Base-by-base conservation (phyloP, 345 rosid species). In the Pelargonium nanum region DNA sequence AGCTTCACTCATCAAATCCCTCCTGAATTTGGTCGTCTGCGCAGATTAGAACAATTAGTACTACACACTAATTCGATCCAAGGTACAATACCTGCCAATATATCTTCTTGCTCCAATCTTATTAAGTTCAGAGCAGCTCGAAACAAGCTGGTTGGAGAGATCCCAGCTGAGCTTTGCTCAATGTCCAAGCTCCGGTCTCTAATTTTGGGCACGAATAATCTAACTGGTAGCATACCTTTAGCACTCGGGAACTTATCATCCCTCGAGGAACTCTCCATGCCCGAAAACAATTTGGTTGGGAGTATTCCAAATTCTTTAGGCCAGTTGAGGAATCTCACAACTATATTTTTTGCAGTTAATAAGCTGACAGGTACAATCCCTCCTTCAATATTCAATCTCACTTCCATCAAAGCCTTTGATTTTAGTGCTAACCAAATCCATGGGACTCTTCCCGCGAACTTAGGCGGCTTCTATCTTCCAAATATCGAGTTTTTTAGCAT, bases 321-420 rank as follows among this genome's bases (percentile, higher is more conserved):
- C 20, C 66, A 56, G 9, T 6, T 74, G 13, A 56, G 56, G 25
- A 59, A 57, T 0, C 25, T 78, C 1, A 0, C 2, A 1, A 0
- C 0, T 17, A 22, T 74, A 6, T 0, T 0, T 3, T 26, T 65
- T 6, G 9, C 22, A 0, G 21, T 0, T 0, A 69, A 74, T 10
- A 25, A 6, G n/a, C 22, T 71, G 13, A 71, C 66, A 0, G 71
- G 70, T 53, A 24, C 19, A 0, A n/a, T 76, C 22, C 78, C 77
- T 2, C 50, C 68, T 0, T 65, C 71, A 0, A 22, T 79, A 0
- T 74, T 19, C 72, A 79, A 81, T 63, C 64, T 64, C 8, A 70
- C 80, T 19, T 62, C 72, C 1, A 0, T 71, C 15, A 9, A 12
- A 9, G 0, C 0, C 0, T 17, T 79, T 0, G 28, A 51, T 0